Conservation (phyloP, 208 protist genomes). For the Acanthamoeba healyi region DNA sequence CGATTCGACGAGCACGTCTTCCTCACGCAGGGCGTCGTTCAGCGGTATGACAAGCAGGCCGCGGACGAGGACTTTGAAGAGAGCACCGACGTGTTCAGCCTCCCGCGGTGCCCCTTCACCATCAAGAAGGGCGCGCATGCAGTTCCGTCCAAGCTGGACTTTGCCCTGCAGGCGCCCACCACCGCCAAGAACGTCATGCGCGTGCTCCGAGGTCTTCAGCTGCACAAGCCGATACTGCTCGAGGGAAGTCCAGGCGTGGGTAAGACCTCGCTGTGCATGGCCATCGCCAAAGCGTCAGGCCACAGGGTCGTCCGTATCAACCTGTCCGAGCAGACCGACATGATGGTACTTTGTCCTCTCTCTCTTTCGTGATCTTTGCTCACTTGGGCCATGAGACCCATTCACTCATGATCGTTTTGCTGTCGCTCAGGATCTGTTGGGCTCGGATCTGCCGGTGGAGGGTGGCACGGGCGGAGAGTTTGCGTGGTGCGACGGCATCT, state of each 20-base stretch:
- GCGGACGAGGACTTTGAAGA: background rate
- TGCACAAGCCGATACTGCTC: constrained; percentile 97
- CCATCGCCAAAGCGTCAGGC: constrained; percentile 94
- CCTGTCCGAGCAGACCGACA: constrained; percentile 99
- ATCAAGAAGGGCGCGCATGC: constrained; percentile 31
- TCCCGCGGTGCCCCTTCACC: constrained; percentile 46
- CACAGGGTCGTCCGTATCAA: constrained; percentile 99
- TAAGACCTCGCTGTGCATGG: constrained; percentile 99
- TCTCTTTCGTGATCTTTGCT: background rate
- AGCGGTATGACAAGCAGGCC: background rate
- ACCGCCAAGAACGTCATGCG: constrained; percentile 97
- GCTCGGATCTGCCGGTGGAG: constrained; percentile 94
- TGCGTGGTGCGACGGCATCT: constrained; percentile 98
- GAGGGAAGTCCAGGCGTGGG: constrained; percentile 97
- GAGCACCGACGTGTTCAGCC: background rate
- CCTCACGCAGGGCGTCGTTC: constrained; percentile 3
- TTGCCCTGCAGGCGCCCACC: constrained; percentile 96
- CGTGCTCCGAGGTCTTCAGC: constrained; percentile 93
- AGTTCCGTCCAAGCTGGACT: constrained; percentile 24
- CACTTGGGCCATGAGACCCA: too few species aligned
- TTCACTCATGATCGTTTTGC: background rate
- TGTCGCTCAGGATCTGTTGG: constrained; percentile 86
- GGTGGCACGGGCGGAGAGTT: constrained; percentile 93
- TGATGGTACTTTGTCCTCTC: constrained; percentile 91
- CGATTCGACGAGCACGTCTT: constrained; percentile 45